These are phyloP conservation scores for Colletotrichum tropicale DNA, from an alignment of 2,329 filamentous ascomycete genomes.

Conservation along the genomic window DNA sequence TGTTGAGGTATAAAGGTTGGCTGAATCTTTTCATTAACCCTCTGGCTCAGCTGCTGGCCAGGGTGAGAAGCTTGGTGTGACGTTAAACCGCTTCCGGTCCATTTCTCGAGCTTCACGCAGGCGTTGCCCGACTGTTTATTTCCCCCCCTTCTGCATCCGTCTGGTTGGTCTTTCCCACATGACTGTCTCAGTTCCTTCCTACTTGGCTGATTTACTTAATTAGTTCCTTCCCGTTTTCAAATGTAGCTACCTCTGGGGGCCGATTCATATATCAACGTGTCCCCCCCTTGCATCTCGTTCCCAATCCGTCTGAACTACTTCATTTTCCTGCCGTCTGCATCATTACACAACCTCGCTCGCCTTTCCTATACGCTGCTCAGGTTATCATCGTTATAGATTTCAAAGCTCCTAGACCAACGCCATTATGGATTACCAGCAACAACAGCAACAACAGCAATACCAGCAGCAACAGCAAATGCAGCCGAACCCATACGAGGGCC, in stretches of 20 bases:
- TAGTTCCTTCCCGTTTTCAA: neutral
- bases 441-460: neutral
- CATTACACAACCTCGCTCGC: neutral
- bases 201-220: neutral
- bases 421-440: slow-evolving; percentile 6
- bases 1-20: neutral
- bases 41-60: neutral
- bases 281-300: neutral
- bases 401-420: neutral
- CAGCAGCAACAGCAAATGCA: neutral
- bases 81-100: slow-evolving; percentile 9
- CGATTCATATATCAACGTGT: neutral
- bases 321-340: neutral
- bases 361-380: neutral
- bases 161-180: neutral
- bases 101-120: neutral
- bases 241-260: neutral
- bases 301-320: neutral
- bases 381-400: neutral
- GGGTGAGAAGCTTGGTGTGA: neutral
- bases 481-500: slow-evolving; percentile 3
- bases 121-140: neutral
- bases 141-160: neutral
- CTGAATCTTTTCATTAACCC: neutral
- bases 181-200: neutral